A percentile compares a stretch with the other conserved stretches of the same genome.
These are phyloP conservation scores for Castanea mollissima DNA, from an alignment of 306 rosid genomes.

Conservation along the genomic window DNA sequence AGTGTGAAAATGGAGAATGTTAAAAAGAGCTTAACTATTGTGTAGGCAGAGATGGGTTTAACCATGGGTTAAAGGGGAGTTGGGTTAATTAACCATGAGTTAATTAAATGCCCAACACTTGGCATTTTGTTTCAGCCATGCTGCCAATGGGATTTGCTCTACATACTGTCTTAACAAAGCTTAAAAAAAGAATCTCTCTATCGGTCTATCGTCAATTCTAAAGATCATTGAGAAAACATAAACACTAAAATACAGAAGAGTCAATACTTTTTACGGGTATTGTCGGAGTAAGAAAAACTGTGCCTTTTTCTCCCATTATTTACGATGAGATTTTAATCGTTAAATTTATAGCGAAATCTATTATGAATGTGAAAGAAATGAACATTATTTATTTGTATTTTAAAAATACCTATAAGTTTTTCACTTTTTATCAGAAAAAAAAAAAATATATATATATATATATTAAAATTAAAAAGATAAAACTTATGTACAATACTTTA, in stretches of 20 bases:
- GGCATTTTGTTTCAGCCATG: slow-evolving; percentile 78
- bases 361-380: too few species aligned
- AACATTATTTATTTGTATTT: too few species aligned
- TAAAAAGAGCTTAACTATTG: background rate
- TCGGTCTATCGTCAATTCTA: slow-evolving; percentile 18
- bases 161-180: slow-evolving; percentile 31
- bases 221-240: background rate
- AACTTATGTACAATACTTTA: too few species aligned
- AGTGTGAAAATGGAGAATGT: slow-evolving; percentile 13
- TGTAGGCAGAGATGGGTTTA: background rate
- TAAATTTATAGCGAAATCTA: fast-evolving
- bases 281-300: too few species aligned
- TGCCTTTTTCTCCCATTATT: too few species aligned
- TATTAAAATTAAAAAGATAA: too few species aligned
- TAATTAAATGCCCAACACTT: slow-evolving; percentile 59
- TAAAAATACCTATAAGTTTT: too few species aligned
- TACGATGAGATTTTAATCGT: too few species aligned
- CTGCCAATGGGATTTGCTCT: slow-evolving; percentile 54
- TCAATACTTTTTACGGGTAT: too few species aligned
- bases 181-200: slow-evolving; percentile 18
- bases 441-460: too few species aligned
- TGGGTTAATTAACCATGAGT: slow-evolving; percentile 56
- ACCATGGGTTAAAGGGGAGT: slow-evolving; percentile 29
- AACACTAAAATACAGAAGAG: too few species aligned
- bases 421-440: too few species aligned